Evolutionary conservation across 805 yeast species (phyloP), one percentile per base, ranked within the genome.

Genomic region (Lipomyces starkeyi): DNA sequence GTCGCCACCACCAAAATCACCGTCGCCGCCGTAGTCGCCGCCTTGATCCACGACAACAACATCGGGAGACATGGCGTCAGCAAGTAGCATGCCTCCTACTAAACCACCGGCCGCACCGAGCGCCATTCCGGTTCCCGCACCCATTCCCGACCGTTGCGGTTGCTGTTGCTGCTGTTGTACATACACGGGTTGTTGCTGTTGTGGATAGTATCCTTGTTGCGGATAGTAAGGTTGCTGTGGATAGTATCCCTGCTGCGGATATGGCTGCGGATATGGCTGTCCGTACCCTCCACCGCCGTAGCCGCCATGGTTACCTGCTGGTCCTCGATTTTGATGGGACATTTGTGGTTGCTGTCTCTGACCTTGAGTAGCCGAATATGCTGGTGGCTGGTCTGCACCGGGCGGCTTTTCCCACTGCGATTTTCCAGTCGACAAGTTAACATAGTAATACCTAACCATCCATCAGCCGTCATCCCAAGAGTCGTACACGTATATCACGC

Each of bases 351-450:
- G 62, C 25, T 58, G 70, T 59, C 29, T 63, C 47, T 60, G 62
- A 25, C 58, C 56, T 13, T 57, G 25, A 29, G 60, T 14, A 57
- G 58, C 69, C 37, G 63, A 59, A 29, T 68, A 60, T 2, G 71
- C 62, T 17, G 70, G 70, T 2, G 77, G 76, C 22, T 74, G 74
- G n/a, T 76, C 72, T 35, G 70, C 60, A 29, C 64, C 76, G 1
- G 65, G 25, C 17, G 97, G 98, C 14, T 88, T 86, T 63, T 91
- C 97, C 98, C 98, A 94, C 78, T 93, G 97, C 0, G 97, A 91
- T 72, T 86, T 81, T 68, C 90, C 89, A 14, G 91, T 85, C 17
- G 82, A 75, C 71, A 90, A 79, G 73, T 92, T 83, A n/a, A 94
- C 97, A 75, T 88, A 94, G 78, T 88, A 94, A 88, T 88, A 91